phyloP scores from a whole-genome alignment of 768 basidiomycete genomes.

The Agaricus sinodeliciosus region DNA sequence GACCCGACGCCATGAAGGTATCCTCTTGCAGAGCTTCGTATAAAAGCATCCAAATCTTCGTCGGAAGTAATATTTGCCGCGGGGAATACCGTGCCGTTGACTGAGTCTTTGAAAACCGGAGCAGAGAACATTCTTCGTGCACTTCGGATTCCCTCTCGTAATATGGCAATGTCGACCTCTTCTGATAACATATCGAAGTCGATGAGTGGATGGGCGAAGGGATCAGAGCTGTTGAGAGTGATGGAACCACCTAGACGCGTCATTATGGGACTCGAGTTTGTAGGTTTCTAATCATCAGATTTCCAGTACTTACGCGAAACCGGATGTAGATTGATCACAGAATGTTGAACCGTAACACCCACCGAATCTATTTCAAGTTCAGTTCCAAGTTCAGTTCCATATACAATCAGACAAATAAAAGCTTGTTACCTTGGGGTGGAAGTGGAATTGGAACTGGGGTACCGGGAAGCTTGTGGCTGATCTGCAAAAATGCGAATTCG shows the following conservation, averaged over 20 bases:
- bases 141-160: conserved; percentile 12
- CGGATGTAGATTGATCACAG: conserved; percentile 4
- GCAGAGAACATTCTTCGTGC: conserved; percentile 8
- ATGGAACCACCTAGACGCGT: conserved; percentile 8
- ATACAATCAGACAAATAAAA: not conserved
- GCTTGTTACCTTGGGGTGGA: not conserved
- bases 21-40: conserved; percentile 13
- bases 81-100: not conserved
- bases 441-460: not conserved
- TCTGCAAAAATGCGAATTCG: not conserved
- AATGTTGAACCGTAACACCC: conserved; percentile 1
- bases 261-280: not conserved
- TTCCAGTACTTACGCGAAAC: not conserved
- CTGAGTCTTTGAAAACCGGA: conserved; percentile 3
- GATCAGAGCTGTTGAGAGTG: conserved; percentile 2
- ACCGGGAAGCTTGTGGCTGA: not conserved
- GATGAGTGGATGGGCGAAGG: conserved; percentile 10
- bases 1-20: conserved; percentile 26
- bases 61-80: conserved; percentile 5
- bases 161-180: conserved; percentile 8
- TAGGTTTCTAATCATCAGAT: not conserved
- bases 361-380: not conserved
- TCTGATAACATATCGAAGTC: conserved; percentile 8
- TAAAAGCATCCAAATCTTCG: conserved; percentile 9
- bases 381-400: not conserved